These are phyloP conservation scores for Schwanniomyces vanrijiae DNA, from an alignment of 805 yeast genomes.

Conservation along the genomic window DNA sequence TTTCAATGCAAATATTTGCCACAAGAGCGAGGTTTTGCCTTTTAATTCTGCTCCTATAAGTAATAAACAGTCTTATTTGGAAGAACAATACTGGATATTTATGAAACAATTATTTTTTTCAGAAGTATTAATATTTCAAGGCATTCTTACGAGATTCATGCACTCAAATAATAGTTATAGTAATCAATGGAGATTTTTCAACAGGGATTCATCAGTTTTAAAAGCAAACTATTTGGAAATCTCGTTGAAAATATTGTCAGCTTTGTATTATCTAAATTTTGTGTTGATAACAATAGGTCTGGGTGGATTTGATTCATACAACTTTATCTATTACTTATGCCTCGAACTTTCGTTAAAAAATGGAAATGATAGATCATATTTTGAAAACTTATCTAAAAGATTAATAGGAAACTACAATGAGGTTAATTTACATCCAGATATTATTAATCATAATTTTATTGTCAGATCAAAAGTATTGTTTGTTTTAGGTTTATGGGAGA, in stretches of 20 bases:
- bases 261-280: conserved; percentile 46
- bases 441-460: conserved; percentile 24
- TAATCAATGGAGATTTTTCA: neutral
- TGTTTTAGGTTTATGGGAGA: conserved; percentile 48
- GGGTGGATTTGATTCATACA: conserved; percentile 65
- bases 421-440: conserved; percentile 25
- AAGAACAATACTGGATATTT: conserved; percentile 32
- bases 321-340: conserved; percentile 54
- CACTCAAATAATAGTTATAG: conserved; percentile 6
- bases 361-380: conserved; percentile 21
- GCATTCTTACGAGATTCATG: conserved; percentile 40
- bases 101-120: conserved; percentile 47
- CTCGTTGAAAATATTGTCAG: conserved; percentile 32
- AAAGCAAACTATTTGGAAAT: conserved; percentile 27
- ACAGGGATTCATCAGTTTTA: conserved; percentile 8
- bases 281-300: conserved; percentile 55
- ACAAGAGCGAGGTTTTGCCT: conserved; percentile 11
- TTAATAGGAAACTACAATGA: conserved; percentile 37
- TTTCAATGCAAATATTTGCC: conserved; percentile 26
- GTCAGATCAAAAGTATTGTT: conserved; percentile 43
- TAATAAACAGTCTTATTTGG: conserved; percentile 1
- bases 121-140: conserved; percentile 51
- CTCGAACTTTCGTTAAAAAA: conserved; percentile 37
- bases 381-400: conserved; percentile 28
- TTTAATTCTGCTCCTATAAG: conserved; percentile 11